Evolutionary conservation across 306 rosid genomes (phyloP).

Genomic region (Albizia julibrissin): DNA sequence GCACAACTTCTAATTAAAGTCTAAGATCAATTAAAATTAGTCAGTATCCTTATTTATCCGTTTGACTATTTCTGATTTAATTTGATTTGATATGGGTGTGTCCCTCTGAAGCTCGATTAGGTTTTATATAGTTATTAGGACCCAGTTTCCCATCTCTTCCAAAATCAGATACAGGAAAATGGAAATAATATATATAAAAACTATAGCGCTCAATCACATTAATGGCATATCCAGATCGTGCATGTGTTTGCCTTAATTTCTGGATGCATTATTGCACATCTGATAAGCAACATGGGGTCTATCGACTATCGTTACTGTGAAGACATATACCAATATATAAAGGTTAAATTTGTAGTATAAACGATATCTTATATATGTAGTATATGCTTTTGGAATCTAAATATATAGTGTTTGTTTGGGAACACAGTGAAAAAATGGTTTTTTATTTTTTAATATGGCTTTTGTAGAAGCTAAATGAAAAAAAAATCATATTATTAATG

Average conservation of each 20-base stretch:
- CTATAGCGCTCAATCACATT: not conserved
- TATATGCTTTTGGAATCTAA: too few relatives aligned
- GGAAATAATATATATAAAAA: not conserved
- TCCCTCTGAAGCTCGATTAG: not conserved
- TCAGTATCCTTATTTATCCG: not conserved
- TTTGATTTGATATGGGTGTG: not conserved
- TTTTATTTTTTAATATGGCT: too few relatives aligned
- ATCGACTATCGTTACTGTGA: too few relatives aligned
- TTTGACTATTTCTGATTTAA: conserved; percentile 1
- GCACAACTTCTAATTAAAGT: not conserved
- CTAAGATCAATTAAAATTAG: not conserved
- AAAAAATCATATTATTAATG: too few relatives aligned
- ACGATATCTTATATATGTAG: too few relatives aligned
- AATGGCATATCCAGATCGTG: not conserved
- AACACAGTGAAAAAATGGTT: too few relatives aligned
- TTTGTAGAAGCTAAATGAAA: too few relatives aligned
- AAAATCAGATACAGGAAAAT: not conserved
- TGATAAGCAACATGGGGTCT: too few relatives aligned
- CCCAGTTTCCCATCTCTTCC: not conserved
- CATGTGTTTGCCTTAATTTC: not conserved
- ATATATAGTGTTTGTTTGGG: too few relatives aligned
- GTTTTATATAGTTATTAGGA: not conserved
- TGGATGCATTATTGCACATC: not conserved
- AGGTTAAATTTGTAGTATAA: not conserved
- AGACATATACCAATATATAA: not conserved